These are phyloP conservation scores for Mollisia scopiformis DNA, from an alignment of 2,329 filamentous ascomycete genomes.

Conservation along the genomic window DNA sequence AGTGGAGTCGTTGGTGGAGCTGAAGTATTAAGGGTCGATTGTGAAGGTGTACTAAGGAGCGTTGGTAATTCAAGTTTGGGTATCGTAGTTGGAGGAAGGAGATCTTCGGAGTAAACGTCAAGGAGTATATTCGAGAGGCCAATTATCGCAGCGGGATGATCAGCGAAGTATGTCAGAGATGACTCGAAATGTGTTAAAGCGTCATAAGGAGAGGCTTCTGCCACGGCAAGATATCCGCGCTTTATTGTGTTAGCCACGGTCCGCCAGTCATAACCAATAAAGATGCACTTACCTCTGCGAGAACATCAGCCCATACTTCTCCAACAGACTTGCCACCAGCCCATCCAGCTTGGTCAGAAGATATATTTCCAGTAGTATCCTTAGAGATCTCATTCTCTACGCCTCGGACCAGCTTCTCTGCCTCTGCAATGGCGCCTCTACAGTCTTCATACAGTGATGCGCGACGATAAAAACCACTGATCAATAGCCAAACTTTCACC, in stretches of 20 bases:
- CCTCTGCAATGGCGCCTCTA: slow-evolving; percentile 79
- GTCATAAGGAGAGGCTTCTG: slow-evolving; percentile 53
- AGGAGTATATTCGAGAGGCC: slow-evolving; percentile 84
- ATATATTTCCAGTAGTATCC: slow-evolving; percentile 63
- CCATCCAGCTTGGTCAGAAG: slow-evolving; percentile 71
- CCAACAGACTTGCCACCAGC: slow-evolving; percentile 80
- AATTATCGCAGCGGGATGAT: slow-evolving; percentile 81
- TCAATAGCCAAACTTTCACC: slow-evolving; percentile 85
- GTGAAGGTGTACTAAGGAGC: slow-evolving; percentile 28
- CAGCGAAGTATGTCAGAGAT: slow-evolving; percentile 75
- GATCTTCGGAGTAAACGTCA: slow-evolving; percentile 76
- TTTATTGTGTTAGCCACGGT: slow-evolving; percentile 34
- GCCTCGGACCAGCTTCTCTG: slow-evolving; percentile 71
- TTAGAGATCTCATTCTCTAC: slow-evolving; percentile 70
- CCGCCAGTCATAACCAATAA: background rate
- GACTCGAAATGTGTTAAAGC: slow-evolving; percentile 82
- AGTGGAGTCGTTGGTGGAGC: slow-evolving; percentile 18
- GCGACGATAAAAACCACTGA: slow-evolving; percentile 84
- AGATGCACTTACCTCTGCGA: slow-evolving; percentile 67
- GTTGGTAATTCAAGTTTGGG: slow-evolving; percentile 34
- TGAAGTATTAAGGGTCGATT: slow-evolving; percentile 28
- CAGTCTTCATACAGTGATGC: slow-evolving; percentile 81
- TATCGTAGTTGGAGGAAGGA: slow-evolving; percentile 60
- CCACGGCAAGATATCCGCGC: slow-evolving; percentile 36
- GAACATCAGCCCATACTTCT: slow-evolving; percentile 83